Evolutionary conservation across 352 stramenopile genomes (phyloP).

Genomic region (Phytopythium sindhum): DNA sequence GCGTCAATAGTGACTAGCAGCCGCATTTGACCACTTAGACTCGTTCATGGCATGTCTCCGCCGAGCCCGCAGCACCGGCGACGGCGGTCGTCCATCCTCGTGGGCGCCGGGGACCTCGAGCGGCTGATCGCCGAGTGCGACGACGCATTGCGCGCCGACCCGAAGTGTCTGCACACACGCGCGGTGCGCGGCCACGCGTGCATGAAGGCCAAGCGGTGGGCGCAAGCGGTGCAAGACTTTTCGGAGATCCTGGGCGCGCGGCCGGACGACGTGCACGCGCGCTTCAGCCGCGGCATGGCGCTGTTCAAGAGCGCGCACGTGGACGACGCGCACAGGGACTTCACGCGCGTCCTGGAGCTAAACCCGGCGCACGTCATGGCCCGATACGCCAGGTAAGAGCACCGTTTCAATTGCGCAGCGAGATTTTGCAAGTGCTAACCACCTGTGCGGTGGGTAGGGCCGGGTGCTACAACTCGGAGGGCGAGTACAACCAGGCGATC

Average conservation of each 20-base stretch:
- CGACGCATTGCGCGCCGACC: conserved; percentile 29
- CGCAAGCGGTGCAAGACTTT: conserved; percentile 53
- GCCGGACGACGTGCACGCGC: conserved; percentile 53
- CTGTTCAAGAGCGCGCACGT: conserved; percentile 53
- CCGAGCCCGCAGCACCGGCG: not conserved
- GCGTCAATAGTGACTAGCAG: not conserved
- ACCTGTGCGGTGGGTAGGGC: conserved; percentile 27
- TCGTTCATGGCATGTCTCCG: not conserved
- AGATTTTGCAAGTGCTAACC: too few relatives aligned
- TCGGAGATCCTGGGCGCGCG: conserved; percentile 38
- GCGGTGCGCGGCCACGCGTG: conserved; percentile 61
- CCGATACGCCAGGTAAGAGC: conserved; percentile 45
- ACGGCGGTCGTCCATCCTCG: conserved; percentile 15
- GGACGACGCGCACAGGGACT: conserved; percentile 57
- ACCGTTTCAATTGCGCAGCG: too few relatives aligned
- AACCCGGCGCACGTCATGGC: conserved; percentile 81
- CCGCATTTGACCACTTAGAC: not conserved
- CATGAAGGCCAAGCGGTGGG: conserved; percentile 71
- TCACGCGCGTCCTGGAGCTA: conserved; percentile 54
- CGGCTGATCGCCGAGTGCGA: conserved; percentile 58
- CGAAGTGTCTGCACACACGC: conserved; percentile 53
- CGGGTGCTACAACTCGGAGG: conserved; percentile 70
- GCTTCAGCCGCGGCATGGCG: conserved; percentile 75
- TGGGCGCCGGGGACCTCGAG: conserved; percentile 45
- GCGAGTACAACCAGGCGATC: conserved; percentile 67